Conservation (phyloP, 495 filamentous ascomycete species). For the Chaetomium tenue region DNA sequence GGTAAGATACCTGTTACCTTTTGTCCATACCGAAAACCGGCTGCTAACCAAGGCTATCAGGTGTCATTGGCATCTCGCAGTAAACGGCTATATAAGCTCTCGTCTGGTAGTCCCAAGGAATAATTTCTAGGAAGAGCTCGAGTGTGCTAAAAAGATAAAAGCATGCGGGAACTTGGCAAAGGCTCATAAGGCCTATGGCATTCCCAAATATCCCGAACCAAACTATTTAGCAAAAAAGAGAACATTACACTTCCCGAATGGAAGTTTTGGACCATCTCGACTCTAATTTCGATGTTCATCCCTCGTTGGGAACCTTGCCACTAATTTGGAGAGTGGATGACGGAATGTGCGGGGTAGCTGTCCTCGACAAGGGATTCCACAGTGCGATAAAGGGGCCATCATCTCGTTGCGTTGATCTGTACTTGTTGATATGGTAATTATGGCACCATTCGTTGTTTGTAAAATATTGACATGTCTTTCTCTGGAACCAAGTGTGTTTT, state of each 20-base stretch:
- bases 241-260: background rate
- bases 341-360: slow-evolving; percentile 2
- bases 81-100: slow-evolving; percentile 33
- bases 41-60: slow-evolving; percentile 43
- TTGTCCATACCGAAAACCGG: slow-evolving; percentile 27
- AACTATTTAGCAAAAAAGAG: background rate
- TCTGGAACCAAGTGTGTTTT: no score
- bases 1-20: slow-evolving; percentile 50
- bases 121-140: background rate
- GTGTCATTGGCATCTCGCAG: slow-evolving; percentile 82
- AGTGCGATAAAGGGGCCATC: background rate
- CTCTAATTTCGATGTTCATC: no score
- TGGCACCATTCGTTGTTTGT: no score
- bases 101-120: background rate
- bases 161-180: background rate
- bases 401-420: no score
- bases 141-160: background rate
- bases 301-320: background rate
- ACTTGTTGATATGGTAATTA: no score
- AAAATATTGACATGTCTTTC: no score
- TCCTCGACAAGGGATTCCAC: background rate
- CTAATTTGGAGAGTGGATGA: background rate
- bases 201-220: background rate
- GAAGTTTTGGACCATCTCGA: no score
- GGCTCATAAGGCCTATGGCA: background rate